These are phyloP conservation scores for Solanum lignicaule DNA, from an alignment of 257 asterid genomes.

Conservation along the genomic window DNA sequence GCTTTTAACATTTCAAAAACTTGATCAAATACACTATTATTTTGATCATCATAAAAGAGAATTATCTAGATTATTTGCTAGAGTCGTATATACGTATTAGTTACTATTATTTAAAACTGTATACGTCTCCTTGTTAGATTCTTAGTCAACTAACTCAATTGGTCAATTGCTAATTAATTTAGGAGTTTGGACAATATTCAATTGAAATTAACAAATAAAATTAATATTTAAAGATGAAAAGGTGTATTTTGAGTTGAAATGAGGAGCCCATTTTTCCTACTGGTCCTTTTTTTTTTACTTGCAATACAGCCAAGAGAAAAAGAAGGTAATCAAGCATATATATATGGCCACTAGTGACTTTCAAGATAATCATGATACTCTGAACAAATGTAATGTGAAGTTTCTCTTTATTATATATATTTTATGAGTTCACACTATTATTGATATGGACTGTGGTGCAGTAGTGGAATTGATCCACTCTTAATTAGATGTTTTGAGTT, in stretches of 20 bases:
- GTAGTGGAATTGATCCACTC: background rate
- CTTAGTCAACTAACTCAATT: background rate
- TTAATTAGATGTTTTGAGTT: no score
- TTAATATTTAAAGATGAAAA: background rate
- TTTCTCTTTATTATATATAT: background rate
- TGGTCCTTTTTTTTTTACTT: background rate
- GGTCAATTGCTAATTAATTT: background rate
- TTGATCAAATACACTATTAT: background rate
- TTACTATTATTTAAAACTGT: background rate
- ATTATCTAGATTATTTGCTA: background rate
- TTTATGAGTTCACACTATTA: no score
- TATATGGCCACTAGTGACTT: background rate
- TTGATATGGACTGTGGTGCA: no score
- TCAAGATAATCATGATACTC: background rate
- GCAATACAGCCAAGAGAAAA: background rate
- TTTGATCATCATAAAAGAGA: background rate
- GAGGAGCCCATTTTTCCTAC: background rate
- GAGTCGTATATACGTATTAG: background rate
- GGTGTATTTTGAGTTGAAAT: background rate
- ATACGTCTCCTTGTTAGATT: background rate
- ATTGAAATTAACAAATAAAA: background rate
- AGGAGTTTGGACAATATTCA: background rate
- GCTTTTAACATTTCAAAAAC: background rate
- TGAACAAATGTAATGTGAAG: background rate
- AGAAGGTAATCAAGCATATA: background rate